Evolutionary conservation across 768 basidiomycete genomes (phyloP), one percentile per base, ranked within the genome.

Genomic region (Baorangia bicolor): DNA sequence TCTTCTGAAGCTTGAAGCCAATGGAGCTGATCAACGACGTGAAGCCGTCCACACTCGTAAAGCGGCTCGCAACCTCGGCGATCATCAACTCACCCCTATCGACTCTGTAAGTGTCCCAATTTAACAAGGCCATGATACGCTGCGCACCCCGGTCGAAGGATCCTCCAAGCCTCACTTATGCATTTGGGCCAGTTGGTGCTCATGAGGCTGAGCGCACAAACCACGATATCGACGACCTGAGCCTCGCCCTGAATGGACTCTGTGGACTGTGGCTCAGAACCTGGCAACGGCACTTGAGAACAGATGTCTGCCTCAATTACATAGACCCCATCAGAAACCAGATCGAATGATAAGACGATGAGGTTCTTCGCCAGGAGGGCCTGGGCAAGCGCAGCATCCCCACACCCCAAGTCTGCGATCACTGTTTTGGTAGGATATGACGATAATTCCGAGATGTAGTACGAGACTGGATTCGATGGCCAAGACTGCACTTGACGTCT

Each of bases 131-230:
- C 41, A 44, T 39, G 21, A 51, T 55, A 33, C 18, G 30, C 30
- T 52, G 76, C 88, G 64, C 63, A 96, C 96, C 82, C 83, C n/a
- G 81, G 72, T 70, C 86, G 89, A 37, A 98, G 76, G 38, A 98
- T 82, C 61, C 97, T 79, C 84, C 92, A 91, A 9, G 91, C 89
- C 70, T 99, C 95, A 27, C 88, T 80, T 27, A 98, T 80, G 64
- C 92, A 92, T 42, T 79, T 80, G n/a, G 91, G 82, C 97, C 97
- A 99, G 68, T 99, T 98, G 16, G 86, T 90, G 31, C 92, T 90
- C 97, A 99, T 99, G 59, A 99, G 77, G 66, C 95, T 98, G 60
- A 99, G 79, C 23, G 95, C 92, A 69, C 94, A 98, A 23, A 98
- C 87, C 8, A 85, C 94, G 7, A 93, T 86, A 68, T 99, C 95